Base-by-base conservation (phyloP, 495 filamentous ascomycete genomes). In the Xylaria intraflava region DNA sequence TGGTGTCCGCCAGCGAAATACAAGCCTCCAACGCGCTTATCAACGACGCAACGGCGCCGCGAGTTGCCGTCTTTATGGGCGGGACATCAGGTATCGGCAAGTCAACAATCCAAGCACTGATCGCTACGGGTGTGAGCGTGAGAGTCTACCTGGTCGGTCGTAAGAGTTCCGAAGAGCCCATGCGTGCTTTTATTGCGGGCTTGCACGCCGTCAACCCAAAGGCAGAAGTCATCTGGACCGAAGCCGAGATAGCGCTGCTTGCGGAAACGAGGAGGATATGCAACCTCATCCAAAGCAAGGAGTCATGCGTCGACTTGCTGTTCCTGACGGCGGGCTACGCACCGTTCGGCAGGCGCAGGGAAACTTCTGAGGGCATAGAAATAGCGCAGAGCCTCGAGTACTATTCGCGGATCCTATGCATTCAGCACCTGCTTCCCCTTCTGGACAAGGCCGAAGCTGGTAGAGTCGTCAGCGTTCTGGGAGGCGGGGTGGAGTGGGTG, bases 21-120 rank as follows among this genome's bases (percentile, higher is more conserved):
- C 54, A 58, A 50, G 62, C 59, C 26, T 68, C 68, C 42, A 72
- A 72, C 60, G 63, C 62, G 27, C 70, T 59, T 38, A 71, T 74
- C 60, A 62, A 62, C 51, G 55, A 62, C 26, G 42, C 61, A 23
- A 69, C 64, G 7, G 62, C 59, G 31, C 70, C 68, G 20, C 70
- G 60, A 23, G 60, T 61, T 23, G 64, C 65, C 27, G 62, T 72
- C 43, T 72, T 73, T 46, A 62, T 64, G 33, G 69, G 70, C 33
- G 70, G 66, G 3, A 73, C 70, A 2, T 65, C 65, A 11, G 70
- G 70, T 31, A 69, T 73, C 40, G 70, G 70, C 27, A 66, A 71
- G 53, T 22, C 58, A 31, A 66, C 69, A 0, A 38, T 69, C 23
- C 49, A 31, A 20, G 65, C 57, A 46, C 47, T 72, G 0, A 65